Conservation (phyloP, 495 filamentous ascomycete genomes). For the Talaromyces thailandensis region DNA sequence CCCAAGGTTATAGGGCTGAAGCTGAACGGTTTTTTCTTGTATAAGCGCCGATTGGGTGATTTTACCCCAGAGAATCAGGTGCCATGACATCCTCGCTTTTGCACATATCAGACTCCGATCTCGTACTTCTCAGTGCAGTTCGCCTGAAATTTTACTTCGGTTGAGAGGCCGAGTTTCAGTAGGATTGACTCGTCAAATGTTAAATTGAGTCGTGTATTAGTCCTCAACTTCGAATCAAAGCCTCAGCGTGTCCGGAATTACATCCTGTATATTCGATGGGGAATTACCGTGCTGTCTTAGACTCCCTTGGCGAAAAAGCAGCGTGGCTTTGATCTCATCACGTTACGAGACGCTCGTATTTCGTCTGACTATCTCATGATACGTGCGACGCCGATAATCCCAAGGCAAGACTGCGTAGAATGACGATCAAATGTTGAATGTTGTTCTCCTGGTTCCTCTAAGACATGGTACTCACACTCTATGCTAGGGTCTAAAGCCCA, state of each 20-base stretch:
- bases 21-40: neutral
- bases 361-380: neutral
- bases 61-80: neutral
- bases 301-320: neutral
- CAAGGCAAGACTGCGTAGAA: neutral
- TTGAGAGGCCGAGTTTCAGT: neutral
- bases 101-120: neutral
- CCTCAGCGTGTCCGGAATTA: neutral
- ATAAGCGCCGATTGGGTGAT: neutral
- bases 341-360: neutral
- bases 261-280: neutral
- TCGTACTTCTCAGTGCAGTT: neutral
- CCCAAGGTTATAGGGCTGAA: neutral
- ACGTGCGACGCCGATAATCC: neutral
- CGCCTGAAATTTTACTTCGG: neutral
- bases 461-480: neutral
- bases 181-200: neutral
- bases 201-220: neutral
- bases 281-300: neutral
- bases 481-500: neutral
- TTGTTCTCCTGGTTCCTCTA: neutral
- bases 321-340: neutral
- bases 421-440: neutral
- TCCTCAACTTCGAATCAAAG: neutral
- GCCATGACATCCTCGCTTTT: neutral